Evolutionary conservation across 345 rosid species (phyloP).

Genomic region (Citrus glauca): DNA sequence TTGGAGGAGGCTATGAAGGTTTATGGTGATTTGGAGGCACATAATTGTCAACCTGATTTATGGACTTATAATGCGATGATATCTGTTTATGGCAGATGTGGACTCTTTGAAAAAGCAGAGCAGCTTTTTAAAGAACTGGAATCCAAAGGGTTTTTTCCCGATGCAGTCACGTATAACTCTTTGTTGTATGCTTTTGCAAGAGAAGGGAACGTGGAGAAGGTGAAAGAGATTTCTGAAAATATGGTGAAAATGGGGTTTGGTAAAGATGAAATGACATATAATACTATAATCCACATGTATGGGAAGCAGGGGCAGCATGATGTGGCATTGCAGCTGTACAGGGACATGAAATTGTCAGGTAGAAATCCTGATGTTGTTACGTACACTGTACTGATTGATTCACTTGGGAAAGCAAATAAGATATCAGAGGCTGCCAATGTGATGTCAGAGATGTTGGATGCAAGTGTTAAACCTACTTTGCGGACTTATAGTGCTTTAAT

Average conservation of each 20-base stretch:
- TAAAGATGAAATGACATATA: constrained; percentile 85
- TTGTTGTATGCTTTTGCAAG: constrained; percentile 93
- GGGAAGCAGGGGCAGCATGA: constrained; percentile 84
- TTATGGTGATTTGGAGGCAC: constrained; percentile 70
- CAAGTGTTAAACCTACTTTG: constrained; percentile 77
- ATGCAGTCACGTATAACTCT: constrained; percentile 89
- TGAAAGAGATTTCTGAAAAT: constrained; percentile 57
- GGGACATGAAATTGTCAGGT: constrained; percentile 75
- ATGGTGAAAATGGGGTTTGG: constrained; percentile 81
- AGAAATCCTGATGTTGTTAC: constrained; percentile 83
- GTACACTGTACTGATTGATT: constrained; percentile 87
- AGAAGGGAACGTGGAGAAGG: constrained; percentile 74
- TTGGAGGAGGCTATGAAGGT: constrained; percentile 73
- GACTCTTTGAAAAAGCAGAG: constrained; percentile 65
- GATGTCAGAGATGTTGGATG: constrained; percentile 91
- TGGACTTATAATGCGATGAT: constrained; percentile 99
- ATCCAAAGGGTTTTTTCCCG: constrained; percentile 72
- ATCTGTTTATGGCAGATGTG: constrained; percentile 85
- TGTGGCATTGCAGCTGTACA: constrained; percentile 68
- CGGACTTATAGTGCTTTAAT: constrained; percentile 91
- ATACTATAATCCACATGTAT: constrained; percentile 92
- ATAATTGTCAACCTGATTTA: constrained; percentile 76
- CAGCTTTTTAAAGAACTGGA: constrained; percentile 69
- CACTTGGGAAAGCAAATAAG: constrained; percentile 80
- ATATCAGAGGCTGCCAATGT: constrained; percentile 65